Evolutionary conservation across 1,284 basidiomycete genomes (phyloP).

Genomic region (Puccinia polysora): DNA sequence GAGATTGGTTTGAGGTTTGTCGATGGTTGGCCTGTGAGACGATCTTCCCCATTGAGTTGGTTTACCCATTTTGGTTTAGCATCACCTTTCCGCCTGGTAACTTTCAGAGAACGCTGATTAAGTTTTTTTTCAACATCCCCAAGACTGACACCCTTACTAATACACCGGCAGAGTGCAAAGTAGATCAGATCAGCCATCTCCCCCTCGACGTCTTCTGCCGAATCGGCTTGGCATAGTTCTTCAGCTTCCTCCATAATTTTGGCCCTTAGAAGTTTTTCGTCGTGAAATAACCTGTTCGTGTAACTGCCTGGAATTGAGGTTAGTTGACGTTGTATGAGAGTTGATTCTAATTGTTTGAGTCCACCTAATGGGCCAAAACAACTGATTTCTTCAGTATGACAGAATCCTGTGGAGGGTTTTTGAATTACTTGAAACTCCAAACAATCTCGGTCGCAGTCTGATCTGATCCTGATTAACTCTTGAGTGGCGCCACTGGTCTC

Average conservation of each 20-base stretch:
- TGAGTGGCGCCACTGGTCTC: constrained; percentile 93
- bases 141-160: constrained; percentile 75
- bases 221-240: constrained; percentile 80
- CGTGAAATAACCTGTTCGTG: constrained; percentile 80
- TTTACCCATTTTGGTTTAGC: constrained; percentile 79
- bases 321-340: constrained; percentile 63
- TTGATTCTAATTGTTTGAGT: constrained; percentile 74
- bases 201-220: constrained; percentile 80
- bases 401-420: constrained; percentile 72
- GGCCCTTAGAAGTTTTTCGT: constrained; percentile 72
- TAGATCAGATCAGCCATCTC: constrained; percentile 95
- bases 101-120: constrained; percentile 78
- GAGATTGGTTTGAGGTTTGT: neutral
- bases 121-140: constrained; percentile 79
- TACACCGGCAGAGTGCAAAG: constrained; percentile 83
- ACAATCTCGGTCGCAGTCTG: constrained; percentile 91
- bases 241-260: constrained; percentile 99
- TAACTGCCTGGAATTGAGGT: constrained; percentile 83
- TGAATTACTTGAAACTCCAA: constrained; percentile 89
- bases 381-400: constrained; percentile 76
- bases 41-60: constrained; percentile 49
- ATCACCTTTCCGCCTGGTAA: constrained; percentile 83
- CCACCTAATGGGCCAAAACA: constrained; percentile 78
- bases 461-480: constrained; percentile 71
- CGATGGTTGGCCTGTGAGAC: neutral